These are phyloP conservation scores for Cardamine resedifolia DNA, from an alignment of 345 rosid genomes.

Conservation along the genomic window DNA sequence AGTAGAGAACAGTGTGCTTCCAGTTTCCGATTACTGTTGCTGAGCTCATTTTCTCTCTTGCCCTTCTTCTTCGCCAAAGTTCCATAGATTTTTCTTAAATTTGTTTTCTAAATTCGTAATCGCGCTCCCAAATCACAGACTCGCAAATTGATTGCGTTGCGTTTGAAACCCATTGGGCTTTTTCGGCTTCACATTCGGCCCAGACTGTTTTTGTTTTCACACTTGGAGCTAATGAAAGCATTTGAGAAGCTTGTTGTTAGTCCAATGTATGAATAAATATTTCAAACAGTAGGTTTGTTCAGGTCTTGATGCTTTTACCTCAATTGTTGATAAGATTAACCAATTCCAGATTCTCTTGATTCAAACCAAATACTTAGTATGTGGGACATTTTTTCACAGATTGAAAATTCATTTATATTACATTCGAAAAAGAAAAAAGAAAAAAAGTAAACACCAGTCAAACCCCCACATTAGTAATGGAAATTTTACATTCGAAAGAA, in stretches of 20 bases:
- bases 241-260: not conserved
- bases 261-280: too few relatives aligned
- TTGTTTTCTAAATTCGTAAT: not conserved
- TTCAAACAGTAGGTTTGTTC: too few relatives aligned
- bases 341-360: too few relatives aligned
- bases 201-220: not conserved
- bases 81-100: not conserved
- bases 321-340: too few relatives aligned
- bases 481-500: slow-evolving; percentile 35
- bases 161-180: too few relatives aligned
- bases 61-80: not conserved
- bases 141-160: too few relatives aligned
- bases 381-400: not conserved
- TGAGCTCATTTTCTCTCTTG: slow-evolving; percentile 23
- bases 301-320: too few relatives aligned
- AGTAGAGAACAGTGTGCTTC: slow-evolving; percentile 49
- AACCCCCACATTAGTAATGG: slow-evolving; percentile 44
- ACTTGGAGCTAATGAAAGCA: too few relatives aligned
- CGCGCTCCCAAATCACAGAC: too few relatives aligned
- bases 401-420: slow-evolving; percentile 32
- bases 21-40: slow-evolving; percentile 22
- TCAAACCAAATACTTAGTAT: too few relatives aligned
- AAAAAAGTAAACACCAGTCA: slow-evolving; percentile 37
- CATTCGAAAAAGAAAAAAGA: not conserved
- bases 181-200: not conserved